Evolutionary conservation across 208 protist genomes (phyloP), one percentile per base, ranked within the genome.

Genomic region (Trypanosoma brucei): DNA sequence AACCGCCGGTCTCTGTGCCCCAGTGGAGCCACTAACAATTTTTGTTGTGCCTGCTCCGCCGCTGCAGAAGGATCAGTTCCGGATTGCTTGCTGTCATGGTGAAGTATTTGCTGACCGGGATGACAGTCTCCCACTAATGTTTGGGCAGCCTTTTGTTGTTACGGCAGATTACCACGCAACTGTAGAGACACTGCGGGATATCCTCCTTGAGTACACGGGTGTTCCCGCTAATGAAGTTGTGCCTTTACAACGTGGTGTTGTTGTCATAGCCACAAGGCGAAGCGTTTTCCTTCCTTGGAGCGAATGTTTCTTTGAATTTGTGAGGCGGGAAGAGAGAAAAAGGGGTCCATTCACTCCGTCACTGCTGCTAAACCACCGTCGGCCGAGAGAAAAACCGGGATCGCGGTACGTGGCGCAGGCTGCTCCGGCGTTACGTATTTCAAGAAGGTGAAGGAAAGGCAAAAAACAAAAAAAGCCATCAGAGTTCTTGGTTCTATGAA

Each of bases 101-200:
- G 59, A 87, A 51, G 45, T 30, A 48, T 2, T 36, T 38, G 30
- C 2, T 4, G 72, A 78, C 59, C 45, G 54, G 49, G 53, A 72
- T 40, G 48, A 45, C 50, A 71, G 67, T 34, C 34, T 13, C 1
- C 62, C 68, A 2, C 3, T n/a, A 38, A 53, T 70, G 9, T 88
- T 90, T 59, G 79, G 72, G 9, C 64, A 83, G 62, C 87, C 87
- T 0, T 91, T 91, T 55, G 48, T 88, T 59, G 76, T 93, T 49
- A 89, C 84, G 1, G 62, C 85, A 13, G 61, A 72, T 60, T 42
- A 35, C 13, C 54, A 22, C 14, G 81, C 75, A 2, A 87, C 81
- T 13, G 82, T 91, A 45, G 49, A 46, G 5, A 65, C 80, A 56
- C 84, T 74, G 42, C 38, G 76, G 55, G 61, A 73, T 1, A 45